These are phyloP conservation scores for Croton laevigatus DNA, from an alignment of 441 rosid genomes.

Conservation along the genomic window DNA sequence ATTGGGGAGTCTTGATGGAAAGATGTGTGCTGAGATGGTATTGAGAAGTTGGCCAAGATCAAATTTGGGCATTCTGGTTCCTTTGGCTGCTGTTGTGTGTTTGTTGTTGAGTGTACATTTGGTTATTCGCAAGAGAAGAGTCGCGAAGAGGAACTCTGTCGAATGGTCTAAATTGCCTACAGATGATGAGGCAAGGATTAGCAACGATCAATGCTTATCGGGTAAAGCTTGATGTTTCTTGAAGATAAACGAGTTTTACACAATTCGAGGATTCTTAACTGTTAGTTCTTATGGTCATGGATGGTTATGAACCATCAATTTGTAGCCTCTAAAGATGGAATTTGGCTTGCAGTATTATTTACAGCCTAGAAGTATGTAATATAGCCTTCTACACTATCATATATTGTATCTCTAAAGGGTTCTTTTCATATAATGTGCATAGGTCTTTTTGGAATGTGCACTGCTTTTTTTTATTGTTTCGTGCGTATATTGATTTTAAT, in stretches of 20 bases:
- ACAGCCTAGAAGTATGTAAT: background rate
- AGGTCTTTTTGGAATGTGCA: background rate
- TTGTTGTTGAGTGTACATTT: constrained; percentile 49
- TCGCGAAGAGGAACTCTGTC: constrained; percentile 20
- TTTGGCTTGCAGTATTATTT: constrained; percentile 19
- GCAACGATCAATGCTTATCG: constrained; percentile 26
- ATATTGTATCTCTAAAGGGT: background rate
- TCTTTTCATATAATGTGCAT: background rate
- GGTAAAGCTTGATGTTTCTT: constrained; percentile 31
- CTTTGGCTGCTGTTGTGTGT: constrained; percentile 55
- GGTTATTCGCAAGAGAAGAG: constrained; percentile 42
- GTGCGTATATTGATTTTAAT: background rate
- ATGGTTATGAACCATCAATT: background rate
- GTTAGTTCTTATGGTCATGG: background rate
- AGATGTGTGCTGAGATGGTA: constrained; percentile 46
- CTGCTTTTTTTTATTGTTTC: background rate
- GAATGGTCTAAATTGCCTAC: constrained; percentile 65
- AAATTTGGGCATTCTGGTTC: constrained; percentile 39
- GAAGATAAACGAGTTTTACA: constrained; percentile 12
- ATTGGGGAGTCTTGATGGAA: constrained; percentile 72
- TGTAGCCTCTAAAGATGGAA: constrained; percentile 9
- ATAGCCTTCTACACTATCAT: background rate
- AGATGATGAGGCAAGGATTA: constrained; percentile 36
- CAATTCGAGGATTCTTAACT: background rate
- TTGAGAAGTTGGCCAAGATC: constrained; percentile 51